Base-by-base conservation (phyloP, 495 filamentous ascomycete species). In the Friedmanniomyces endolithicus region DNA sequence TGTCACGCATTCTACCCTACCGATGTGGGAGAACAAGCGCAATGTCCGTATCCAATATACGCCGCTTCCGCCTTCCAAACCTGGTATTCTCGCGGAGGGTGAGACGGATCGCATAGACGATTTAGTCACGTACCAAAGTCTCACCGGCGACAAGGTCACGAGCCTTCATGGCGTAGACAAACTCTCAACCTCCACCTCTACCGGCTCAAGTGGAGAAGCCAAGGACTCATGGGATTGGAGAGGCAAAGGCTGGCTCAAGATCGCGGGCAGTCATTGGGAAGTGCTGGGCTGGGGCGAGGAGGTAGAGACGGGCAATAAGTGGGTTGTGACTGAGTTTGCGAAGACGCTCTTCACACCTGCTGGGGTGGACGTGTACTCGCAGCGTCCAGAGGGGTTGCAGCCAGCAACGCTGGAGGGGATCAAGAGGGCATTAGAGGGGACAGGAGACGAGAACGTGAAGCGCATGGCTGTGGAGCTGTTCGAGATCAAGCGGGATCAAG, bases 1-100 rank as follows among this genome's bases (percentile, higher is more conserved):
- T 63, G 83, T 90, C 22, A 84, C 82, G 16, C 80, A 86, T 71
- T 84, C 82, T 11, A 88, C 82, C 31, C 79, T 92, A 1, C 76
- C 78, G 20, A 85, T 89, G 75, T 89, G 86, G 86, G 73, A 75
- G 51, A 70, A 70, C 29, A 76, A 78, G 39, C 80, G 78, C 63
- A 88, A 90, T 68, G 84, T 89, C 48, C 74, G 75, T 53, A 89
- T 90, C 60, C 84, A 80, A 35, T 90, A 89, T 71, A 71, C 62
- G 11, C 65, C 72, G 0, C 72, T 83, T 0, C 64, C 72, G 0
- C 39, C 62, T n/a, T 14, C 51, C 2, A n/a, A n/a, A n/a, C n/a
- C 53, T 6, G 14, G 64, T 1, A 50, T 62, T 3, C 56, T 56
- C 29, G 6, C 59, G 35, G 14, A 27, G 7, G 52, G 54, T 11